Evolutionary conservation across 331 rosid genomes (phyloP), one percentile per base, ranked within the genome.

Genomic region (Quercus tomentella): DNA sequence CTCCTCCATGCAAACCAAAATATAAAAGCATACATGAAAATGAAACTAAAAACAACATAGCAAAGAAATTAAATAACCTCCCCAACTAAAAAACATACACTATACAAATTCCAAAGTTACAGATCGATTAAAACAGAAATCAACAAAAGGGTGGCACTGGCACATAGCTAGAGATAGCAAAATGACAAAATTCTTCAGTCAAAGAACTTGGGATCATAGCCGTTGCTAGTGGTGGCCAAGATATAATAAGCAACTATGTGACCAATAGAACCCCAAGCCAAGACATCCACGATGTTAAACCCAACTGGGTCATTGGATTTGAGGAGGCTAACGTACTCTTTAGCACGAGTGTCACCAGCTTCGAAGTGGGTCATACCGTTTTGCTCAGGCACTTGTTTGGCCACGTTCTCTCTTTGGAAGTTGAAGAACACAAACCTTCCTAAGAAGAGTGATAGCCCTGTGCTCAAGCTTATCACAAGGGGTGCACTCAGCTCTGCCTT

Each of bases 401-500:
- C 93, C 76, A 93, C 94, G 72, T 96, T 96, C 82, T 96, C 99
- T 72, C 99, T 93, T 85, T 96, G 99, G 86, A 96, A 96, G 86
- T 91, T 96, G 97, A 96, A 96, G 89, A 96, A 93, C 21, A 96
- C 99, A 70, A 96, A 96, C 87, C 99, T 89, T 5, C 99, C 99
- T 61, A 96, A 67, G 87, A 96, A 96, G 7, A 96, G 83, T 1
- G 99, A 91, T 0, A 96, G 80, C 2, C 99, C 99, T 0, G 99
- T 96, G 97, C 99, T 96, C 22, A 96, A 86, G 89, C 98, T 93
- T 72, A 96, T 96, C 15, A 96, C 99, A 70, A 96, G 75, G 1
- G 97, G 10, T 43, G 99, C 23, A 79, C 80, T 93, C 62, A 95
- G 90, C 79, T 91, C 97, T 6, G 99, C 94, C 76, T 71, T 93